phyloP scores from a whole-genome alignment of 2,329 filamentous ascomycete species.

The Aspergillus ustus region DNA sequence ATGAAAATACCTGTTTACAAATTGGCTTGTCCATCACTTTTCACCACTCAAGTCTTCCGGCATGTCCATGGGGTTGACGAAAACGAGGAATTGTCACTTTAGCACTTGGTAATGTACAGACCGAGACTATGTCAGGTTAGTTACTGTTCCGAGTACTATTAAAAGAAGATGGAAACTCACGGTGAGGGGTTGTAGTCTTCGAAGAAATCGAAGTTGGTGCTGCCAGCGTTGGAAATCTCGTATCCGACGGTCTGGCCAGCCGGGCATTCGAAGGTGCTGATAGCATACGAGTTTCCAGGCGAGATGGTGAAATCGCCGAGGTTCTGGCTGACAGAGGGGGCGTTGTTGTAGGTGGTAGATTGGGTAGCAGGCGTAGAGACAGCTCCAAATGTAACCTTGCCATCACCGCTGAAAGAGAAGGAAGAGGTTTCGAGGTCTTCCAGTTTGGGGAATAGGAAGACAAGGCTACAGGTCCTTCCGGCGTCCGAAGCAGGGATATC shows the following conservation, averaged over 20 bases:
- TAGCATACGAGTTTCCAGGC: conserved; percentile 60
- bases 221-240: conserved; percentile 56
- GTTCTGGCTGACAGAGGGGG: conserved; percentile 52
- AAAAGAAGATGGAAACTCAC: conserved; percentile 35
- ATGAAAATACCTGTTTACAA: not conserved
- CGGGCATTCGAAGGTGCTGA: conserved; percentile 60
- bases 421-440: conserved; percentile 63
- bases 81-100: not conserved
- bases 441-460: conserved; percentile 67
- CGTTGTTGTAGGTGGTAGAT: conserved; percentile 59
- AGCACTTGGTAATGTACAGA: conserved; percentile 46
- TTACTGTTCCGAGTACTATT: not conserved
- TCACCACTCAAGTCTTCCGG: not conserved
- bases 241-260: conserved; percentile 58
- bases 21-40: not conserved
- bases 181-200: conserved; percentile 64
- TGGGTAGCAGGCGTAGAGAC: conserved; percentile 53
- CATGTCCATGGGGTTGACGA: not conserved
- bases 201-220: conserved; percentile 63
- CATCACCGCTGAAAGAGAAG: conserved; percentile 60
- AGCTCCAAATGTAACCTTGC: conserved; percentile 58
- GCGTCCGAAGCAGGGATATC: conserved; percentile 60
- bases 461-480: conserved; percentile 65
- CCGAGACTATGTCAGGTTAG: conserved; percentile 39
- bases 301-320: conserved; percentile 52